A percentile compares a stretch with the other conserved stretches of the same genome.
Conservation (phyloP, 495 filamentous ascomycete species). For the Hypoxylon trugodes region DNA sequence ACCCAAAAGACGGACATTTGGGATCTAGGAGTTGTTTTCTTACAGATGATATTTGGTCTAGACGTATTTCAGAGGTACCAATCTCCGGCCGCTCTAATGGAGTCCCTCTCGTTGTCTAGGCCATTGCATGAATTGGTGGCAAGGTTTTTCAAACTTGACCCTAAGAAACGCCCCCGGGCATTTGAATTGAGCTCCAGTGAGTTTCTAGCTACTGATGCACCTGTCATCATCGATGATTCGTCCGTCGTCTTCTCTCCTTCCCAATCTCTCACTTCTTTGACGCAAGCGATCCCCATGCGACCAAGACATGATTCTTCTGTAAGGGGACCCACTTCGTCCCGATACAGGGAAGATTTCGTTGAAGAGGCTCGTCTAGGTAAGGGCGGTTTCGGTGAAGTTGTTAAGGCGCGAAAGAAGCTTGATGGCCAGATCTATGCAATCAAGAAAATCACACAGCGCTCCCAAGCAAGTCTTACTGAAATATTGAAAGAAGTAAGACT, state of each 20-base stretch:
- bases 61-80: slow-evolving; percentile 77
- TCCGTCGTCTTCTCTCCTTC: slow-evolving; percentile 44
- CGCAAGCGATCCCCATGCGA: slow-evolving; percentile 50
- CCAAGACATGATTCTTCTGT: slow-evolving; percentile 61
- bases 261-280: slow-evolving; percentile 49
- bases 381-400: slow-evolving; percentile 97
- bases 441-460: slow-evolving; percentile 91
- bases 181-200: slow-evolving; percentile 91
- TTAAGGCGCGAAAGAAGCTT: slow-evolving; percentile 91
- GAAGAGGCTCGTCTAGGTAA: slow-evolving; percentile 89
- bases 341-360: slow-evolving; percentile 87
- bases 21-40: slow-evolving; percentile 87
- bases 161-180: slow-evolving; percentile 84
- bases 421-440: slow-evolving; percentile 94
- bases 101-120: slow-evolving; percentile 68
- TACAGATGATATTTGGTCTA: slow-evolving; percentile 94
- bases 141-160: slow-evolving; percentile 82
- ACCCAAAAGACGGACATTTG: slow-evolving; percentile 91
- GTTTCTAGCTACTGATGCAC: slow-evolving; percentile 74
- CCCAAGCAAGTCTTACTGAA: slow-evolving; percentile 78
- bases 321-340: slow-evolving; percentile 60
- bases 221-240: slow-evolving; percentile 57
- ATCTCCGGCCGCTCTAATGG: slow-evolving; percentile 75
- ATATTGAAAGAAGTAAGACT: slow-evolving; percentile 92
- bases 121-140: slow-evolving; percentile 80